phyloP scores from a whole-genome alignment of 2,329 filamentous ascomycete species.

The Truncatella angustata region DNA sequence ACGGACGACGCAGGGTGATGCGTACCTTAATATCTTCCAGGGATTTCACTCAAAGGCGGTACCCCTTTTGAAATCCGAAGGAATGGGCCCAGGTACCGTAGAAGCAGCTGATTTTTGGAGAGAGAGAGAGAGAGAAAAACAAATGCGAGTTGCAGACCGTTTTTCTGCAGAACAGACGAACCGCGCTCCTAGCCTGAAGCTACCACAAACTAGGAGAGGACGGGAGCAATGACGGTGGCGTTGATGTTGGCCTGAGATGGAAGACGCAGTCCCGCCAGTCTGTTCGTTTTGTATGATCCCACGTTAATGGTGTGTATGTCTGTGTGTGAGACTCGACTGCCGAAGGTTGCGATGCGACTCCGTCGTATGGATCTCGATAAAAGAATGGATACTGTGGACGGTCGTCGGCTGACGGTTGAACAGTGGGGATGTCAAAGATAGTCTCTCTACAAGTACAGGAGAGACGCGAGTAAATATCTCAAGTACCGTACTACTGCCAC shows the following conservation, averaged over 20 bases:
- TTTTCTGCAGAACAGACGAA: not conserved
- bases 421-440: not conserved
- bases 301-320: too few relatives aligned
- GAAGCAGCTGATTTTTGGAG: not conserved
- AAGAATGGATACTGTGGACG: not conserved
- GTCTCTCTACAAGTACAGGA: not conserved
- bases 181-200: not conserved
- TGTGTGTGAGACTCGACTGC: too few relatives aligned
- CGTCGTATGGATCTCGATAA: too few relatives aligned
- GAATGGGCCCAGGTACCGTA: not conserved
- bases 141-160: not conserved
- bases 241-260: conserved; percentile 6
- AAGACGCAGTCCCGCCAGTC: conserved; percentile 4
- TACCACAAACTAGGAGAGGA: conserved; percentile 7
- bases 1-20: not conserved
- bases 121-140: not conserved
- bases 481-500: not conserved
- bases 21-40: not conserved
- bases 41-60: too few relatives aligned
- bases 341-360: too few relatives aligned
- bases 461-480: not conserved
- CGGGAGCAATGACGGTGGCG: conserved; percentile 8
- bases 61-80: too few relatives aligned
- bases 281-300: not conserved
- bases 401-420: not conserved